Base-by-base conservation (phyloP, 345 rosid genomes). In the Euphorbia lathyris region DNA sequence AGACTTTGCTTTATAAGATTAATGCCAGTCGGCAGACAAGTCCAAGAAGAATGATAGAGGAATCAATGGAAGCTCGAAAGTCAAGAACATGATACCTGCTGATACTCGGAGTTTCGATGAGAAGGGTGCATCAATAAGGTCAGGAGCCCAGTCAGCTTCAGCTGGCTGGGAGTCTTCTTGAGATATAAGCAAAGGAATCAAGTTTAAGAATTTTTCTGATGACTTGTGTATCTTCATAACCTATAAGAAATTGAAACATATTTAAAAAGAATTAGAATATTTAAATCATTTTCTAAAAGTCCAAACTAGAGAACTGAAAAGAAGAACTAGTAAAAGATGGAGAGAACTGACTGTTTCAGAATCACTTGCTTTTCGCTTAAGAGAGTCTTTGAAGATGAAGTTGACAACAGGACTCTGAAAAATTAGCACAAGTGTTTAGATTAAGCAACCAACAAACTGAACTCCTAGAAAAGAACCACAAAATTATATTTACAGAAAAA, bases 331-430 rank as follows among this genome's bases (percentile, higher is more conserved):
- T 42, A 56, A 47, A 27, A 32, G 14, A 74, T 34, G 43, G 52
- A 47, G 63, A 45, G 47, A 53, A 76, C 96, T 81, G 20, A 89
- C 96, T 14, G 86, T 83, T 48, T 94, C 93, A 64, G 95, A 87
- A 72, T 91, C 92, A 59, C 95, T 90, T 64, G 81, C 76, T 79
- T 94, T 94, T 53, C 84, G 88, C 85, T 94, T 95, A 65, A 90
- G 87, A 75, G 99, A 88, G 78, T 81, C 84, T 59, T 79, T 88
- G 70, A 95, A 85, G 63, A 90, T 82, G 74, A 83, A 81, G 81
- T 82, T 88, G 83, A 91, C 90, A 70, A 81, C 82, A 67, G 91
- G 91, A 61, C 78, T 68, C 96, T 91, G 83, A 76, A 79, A 25
- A 12, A 48, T 20, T 27, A 56, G 36, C 67, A 64, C 47, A 73